Conservation (phyloP, 2,329 filamentous ascomycete genomes). For the Juglanconis juglandina region DNA sequence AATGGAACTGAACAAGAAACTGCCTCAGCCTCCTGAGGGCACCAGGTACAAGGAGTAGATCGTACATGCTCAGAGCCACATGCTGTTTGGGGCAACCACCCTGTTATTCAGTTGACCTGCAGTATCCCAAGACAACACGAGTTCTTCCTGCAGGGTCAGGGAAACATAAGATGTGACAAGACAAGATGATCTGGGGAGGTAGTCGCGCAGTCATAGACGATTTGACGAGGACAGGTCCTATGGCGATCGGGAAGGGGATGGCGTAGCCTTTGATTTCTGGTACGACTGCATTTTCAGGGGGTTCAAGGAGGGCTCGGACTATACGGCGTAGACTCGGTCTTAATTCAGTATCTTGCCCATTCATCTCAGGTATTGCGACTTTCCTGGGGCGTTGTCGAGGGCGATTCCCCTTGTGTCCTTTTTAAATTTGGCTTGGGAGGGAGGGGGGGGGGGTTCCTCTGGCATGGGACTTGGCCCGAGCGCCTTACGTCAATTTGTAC, state of each 20-base stretch:
- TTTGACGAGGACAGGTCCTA: constrained; percentile 4
- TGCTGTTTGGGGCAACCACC: background rate
- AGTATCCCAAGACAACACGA: background rate
- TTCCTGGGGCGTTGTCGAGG: too few relatives aligned
- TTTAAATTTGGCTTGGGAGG: too few relatives aligned
- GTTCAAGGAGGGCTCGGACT: constrained; percentile 2
- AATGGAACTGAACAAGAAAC: constrained; percentile 96
- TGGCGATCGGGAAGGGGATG: background rate
- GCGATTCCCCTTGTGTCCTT: too few relatives aligned
- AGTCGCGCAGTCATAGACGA: background rate
- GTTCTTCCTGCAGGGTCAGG: too few relatives aligned
- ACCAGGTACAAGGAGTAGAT: constrained; percentile 42
- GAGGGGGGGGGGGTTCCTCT: background rate
- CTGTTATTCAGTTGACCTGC: background rate
- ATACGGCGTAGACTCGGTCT: constrained; percentile 16
- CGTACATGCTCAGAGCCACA: background rate
- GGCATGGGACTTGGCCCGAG: constrained; percentile 3
- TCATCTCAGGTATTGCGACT: background rate
- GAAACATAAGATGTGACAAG: background rate
- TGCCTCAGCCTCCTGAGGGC: constrained; percentile 88
- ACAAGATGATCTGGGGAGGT: background rate
- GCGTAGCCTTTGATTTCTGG: constrained; percentile 3
- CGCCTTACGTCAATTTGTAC: background rate
- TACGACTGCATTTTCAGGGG: constrained; percentile 16
- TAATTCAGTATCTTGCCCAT: constrained; percentile 4